Percentiles rank a stretch among this genome's conserved stretches.
These are phyloP conservation scores for Curvularia verruculosa DNA, from an alignment of 2,329 filamentous ascomycete species.

Conservation along the genomic window DNA sequence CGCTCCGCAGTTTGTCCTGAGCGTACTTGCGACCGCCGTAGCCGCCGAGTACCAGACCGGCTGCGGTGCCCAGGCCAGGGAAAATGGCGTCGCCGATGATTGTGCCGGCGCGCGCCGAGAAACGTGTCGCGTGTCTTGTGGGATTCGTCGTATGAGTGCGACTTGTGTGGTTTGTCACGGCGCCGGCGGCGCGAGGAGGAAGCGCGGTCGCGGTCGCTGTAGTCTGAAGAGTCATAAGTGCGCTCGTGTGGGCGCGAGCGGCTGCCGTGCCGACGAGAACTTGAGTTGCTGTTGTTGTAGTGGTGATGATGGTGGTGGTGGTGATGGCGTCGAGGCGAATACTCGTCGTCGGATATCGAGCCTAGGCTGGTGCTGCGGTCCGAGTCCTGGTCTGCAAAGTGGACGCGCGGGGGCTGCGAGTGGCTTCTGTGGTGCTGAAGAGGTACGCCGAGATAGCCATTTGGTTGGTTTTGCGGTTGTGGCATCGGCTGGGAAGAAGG, in stretches of 20 bases:
- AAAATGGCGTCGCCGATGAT: slow-evolving; percentile 54
- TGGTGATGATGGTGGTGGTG: slow-evolving; percentile 18
- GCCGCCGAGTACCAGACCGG: slow-evolving; percentile 50
- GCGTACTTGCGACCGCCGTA: slow-evolving; percentile 52
- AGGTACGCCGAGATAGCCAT: slow-evolving; percentile 34
- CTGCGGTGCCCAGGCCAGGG: slow-evolving; percentile 51
- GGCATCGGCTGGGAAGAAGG: slow-evolving; percentile 13
- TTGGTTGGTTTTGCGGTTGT: slow-evolving; percentile 14
- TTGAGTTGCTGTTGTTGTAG: slow-evolving; percentile 17
- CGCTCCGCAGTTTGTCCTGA: slow-evolving; percentile 39
- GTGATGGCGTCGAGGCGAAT: slow-evolving; percentile 22
- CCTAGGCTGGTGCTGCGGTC: slow-evolving; percentile 27
- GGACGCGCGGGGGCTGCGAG: slow-evolving; percentile 44
- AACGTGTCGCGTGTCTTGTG: slow-evolving; percentile 49
- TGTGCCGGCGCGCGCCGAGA: slow-evolving; percentile 53
- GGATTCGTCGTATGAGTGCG: slow-evolving; percentile 4
- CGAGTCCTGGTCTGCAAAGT: slow-evolving; percentile 35
- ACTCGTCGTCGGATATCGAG: slow-evolving; percentile 27
- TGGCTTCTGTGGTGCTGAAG: slow-evolving; percentile 36
- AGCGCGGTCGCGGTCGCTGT: slow-evolving; percentile 17
- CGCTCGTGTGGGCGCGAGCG: slow-evolving; percentile 11
- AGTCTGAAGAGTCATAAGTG: slow-evolving; percentile 12
- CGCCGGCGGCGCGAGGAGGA: neutral
- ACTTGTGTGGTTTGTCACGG: slow-evolving; percentile 5
- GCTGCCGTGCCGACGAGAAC: slow-evolving; percentile 19